Evolutionary conservation across 2,329 filamentous ascomycete species (phyloP), one percentile per base, ranked within the genome.

Genomic region (Aspergillus felis): DNA sequence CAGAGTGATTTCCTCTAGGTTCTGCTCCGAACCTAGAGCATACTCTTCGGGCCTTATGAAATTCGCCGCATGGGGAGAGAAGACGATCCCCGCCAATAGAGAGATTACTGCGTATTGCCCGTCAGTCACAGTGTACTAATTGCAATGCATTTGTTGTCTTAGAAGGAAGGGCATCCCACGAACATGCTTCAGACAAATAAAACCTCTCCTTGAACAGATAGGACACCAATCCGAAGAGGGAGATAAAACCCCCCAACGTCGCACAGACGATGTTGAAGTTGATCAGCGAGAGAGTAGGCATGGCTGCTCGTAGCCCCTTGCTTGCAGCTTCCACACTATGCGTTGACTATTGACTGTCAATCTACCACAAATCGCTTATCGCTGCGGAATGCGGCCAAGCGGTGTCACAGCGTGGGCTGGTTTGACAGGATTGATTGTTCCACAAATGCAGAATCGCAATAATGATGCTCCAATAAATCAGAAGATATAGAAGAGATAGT

Each of bases 141-240:
- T 35, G 32, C 32, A 35, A 17, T 38, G 32, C 32, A 38, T 3
- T 14, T 6, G 29, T 4, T 14, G 29, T n/a, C 9, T 1, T 5
- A 25, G 17, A 25, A 20, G 24, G 20, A 5, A 17, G 27, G 20
- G 38, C 27, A 48, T 17, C 29, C n/a, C 27, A 84, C 89, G 72
- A 79, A 93, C 91, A 79, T 54, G 92, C 90, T 82, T 97, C 92
- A 1, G 91, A 96, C 1, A 97, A 82, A 71, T 96, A 96, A 70
- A 90, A 93, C 57, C 86, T 88, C 76, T 96, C 92, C 71, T 97
- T 96, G 69, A 90, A 82, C 20, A 96, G 82, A 70, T 92, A 96
- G 0, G 91, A 96, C 0, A 97, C 91, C 47, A 97, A 78, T 3
- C 91, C 92, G 68, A 96, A 97, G n/a, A 95, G 65, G 0, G 90